These are phyloP conservation scores for Colletotrichum camelliae DNA, from an alignment of 2,329 filamentous ascomycete genomes.

Conservation along the genomic window DNA sequence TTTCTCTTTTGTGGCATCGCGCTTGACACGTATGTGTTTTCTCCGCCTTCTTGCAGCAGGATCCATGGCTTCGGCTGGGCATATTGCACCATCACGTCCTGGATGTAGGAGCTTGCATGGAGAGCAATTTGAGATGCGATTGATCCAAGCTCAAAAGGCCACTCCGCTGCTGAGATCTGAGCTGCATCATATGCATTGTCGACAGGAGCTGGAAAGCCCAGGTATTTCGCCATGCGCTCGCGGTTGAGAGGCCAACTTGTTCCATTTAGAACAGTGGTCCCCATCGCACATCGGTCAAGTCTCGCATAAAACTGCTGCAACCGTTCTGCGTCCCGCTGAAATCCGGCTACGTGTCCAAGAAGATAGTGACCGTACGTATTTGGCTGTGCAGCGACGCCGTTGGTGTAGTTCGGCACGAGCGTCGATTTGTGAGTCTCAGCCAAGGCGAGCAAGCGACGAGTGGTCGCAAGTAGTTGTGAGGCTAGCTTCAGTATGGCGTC, in stretches of 20 bases:
- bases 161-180: slow-evolving; percentile 4
- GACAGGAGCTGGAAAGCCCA: slow-evolving; percentile 6
- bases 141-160: slow-evolving; percentile 8
- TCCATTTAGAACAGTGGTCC: slow-evolving; percentile 11
- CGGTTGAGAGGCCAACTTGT: slow-evolving; percentile 19
- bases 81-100: slow-evolving; percentile 15
- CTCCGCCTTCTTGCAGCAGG: slow-evolving; percentile 6
- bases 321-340: slow-evolving; percentile 3
- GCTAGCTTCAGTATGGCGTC: slow-evolving; percentile 2
- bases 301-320: slow-evolving; percentile 2
- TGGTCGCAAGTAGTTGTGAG: slow-evolving; percentile 2
- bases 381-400: slow-evolving; percentile 12
- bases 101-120: slow-evolving; percentile 8
- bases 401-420: slow-evolving; percentile 10
- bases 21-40: slow-evolving; percentile 15
- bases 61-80: slow-evolving; percentile 14
- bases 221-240: slow-evolving; percentile 11
- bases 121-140: slow-evolving; percentile 3
- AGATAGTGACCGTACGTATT: slow-evolving; percentile 16
- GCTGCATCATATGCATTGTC: slow-evolving; percentile 18
- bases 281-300: slow-evolving; percentile 12
- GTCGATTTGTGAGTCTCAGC: neutral
- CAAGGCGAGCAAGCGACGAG: neutral
- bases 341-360: neutral
- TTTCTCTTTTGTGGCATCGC: slow-evolving; percentile 18